These are phyloP conservation scores for Sideroxylon spinosum DNA, from an alignment of 179 eudicot genomes.

Conservation along the genomic window DNA sequence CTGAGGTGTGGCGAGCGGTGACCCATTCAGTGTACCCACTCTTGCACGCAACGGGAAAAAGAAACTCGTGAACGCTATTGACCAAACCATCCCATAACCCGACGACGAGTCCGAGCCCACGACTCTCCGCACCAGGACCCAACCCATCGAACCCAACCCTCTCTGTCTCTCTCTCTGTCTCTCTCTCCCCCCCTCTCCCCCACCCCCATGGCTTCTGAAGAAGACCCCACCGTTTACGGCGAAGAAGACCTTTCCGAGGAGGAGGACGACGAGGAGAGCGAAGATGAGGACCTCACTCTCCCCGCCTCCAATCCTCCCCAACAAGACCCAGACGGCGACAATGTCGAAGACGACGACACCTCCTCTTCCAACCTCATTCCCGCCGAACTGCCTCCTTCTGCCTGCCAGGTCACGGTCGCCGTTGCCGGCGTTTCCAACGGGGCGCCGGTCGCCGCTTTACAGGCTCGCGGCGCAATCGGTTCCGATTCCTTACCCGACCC, in stretches of 20 bases:
- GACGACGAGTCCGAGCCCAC: neutral
- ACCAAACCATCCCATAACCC: neutral
- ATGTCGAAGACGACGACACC: constrained; percentile 30
- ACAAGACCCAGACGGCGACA: constrained; percentile 22
- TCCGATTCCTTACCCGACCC: constrained; percentile 28
- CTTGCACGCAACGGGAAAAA: too few species aligned
- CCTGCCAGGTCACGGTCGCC: constrained; percentile 9
- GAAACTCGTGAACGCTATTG: too few species aligned
- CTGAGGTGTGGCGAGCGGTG: too few species aligned
- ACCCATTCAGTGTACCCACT: too few species aligned
- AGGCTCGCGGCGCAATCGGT: constrained; percentile 20
- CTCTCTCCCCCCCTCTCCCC: neutral
- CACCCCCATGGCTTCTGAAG: constrained; percentile 20
- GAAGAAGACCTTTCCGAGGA: constrained; percentile 18
- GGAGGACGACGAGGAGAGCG: constrained; percentile 12
- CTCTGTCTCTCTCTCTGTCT: neutral
- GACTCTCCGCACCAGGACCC: neutral
- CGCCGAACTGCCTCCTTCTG: constrained; percentile 15
- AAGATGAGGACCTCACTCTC: constrained; percentile 13
- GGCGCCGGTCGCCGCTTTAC: constrained; percentile 10
- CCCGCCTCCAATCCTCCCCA: neutral
- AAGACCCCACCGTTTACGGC: constrained; percentile 15
- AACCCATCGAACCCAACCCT: neutral
- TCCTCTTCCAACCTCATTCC: constrained; percentile 28
- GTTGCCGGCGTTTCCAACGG: constrained; percentile 30